A percentile compares a stretch with the other conserved stretches of the same genome.
phyloP scores from a whole-genome alignment of 257 asterid species.

The Fraxinus quadrangulata region DNA sequence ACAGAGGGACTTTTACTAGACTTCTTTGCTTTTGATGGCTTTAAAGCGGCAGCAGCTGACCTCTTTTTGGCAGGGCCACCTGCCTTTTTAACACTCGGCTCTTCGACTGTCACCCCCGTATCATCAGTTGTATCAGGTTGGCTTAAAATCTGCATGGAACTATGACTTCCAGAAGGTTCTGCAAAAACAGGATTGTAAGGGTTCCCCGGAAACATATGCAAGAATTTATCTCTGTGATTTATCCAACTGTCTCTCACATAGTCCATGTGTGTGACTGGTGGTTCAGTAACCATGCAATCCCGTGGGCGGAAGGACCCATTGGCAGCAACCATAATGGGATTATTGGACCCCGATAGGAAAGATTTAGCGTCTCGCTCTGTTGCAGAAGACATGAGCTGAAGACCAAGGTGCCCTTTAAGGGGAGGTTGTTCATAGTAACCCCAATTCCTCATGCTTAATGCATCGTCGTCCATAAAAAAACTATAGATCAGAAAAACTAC shows the following conservation, averaged over 20 bases:
- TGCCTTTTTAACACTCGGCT: constrained; percentile 52
- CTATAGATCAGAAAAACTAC: constrained; percentile 36
- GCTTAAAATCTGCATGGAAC: constrained; percentile 63
- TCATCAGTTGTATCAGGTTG: constrained; percentile 56
- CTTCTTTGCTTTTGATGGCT: constrained; percentile 70
- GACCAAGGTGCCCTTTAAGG: constrained; percentile 63
- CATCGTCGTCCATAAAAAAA: constrained; percentile 72
- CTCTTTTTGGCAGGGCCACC: constrained; percentile 60
- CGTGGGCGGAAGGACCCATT: constrained; percentile 69
- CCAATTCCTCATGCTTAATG: constrained; percentile 85
- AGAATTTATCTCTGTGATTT: constrained; percentile 72
- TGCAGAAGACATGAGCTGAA: constrained; percentile 82
- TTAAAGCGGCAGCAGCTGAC: constrained; percentile 46
- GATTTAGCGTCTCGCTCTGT: constrained; percentile 79
- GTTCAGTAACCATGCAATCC: constrained; percentile 57
- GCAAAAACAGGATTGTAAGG: constrained; percentile 55
- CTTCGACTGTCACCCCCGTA: constrained; percentile 44
- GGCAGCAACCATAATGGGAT: constrained; percentile 57
- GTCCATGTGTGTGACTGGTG: constrained; percentile 70
- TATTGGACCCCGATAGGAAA: constrained; percentile 58
- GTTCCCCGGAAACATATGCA: constrained; percentile 71
- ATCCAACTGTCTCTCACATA: constrained; percentile 82
- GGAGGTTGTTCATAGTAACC: constrained; percentile 87
- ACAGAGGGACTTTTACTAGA: constrained; percentile 53
- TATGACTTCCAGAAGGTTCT: constrained; percentile 63